Evolutionary conservation across 495 filamentous ascomycete species (phyloP).

Genomic region (Tuber magnatum): DNA sequence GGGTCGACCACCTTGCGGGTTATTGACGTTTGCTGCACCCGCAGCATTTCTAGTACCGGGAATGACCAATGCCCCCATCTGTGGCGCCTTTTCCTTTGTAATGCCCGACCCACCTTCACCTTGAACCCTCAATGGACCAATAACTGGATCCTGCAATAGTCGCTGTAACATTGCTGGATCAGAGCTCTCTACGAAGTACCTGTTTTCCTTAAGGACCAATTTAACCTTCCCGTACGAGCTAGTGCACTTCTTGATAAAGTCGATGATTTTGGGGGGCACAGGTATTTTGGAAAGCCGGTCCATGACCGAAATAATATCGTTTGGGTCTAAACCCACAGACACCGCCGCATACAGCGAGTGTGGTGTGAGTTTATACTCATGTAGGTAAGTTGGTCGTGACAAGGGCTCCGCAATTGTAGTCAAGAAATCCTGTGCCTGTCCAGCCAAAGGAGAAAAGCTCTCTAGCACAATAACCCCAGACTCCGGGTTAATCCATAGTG

Average conservation of each 20-base stretch:
- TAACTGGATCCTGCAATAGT: conserved; percentile 66
- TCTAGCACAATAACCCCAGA: conserved; percentile 88
- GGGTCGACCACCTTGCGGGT: conserved; percentile 44
- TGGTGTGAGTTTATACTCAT: conserved; percentile 85
- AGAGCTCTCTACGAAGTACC: conserved; percentile 85
- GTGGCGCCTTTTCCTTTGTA: conserved; percentile 71
- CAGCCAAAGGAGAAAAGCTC: conserved; percentile 78
- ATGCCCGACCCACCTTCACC: conserved; percentile 55
- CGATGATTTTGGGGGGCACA: conserved; percentile 66
- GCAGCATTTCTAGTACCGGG: conserved; percentile 91
- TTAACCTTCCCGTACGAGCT: conserved; percentile 92
- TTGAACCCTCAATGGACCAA: conserved; percentile 57
- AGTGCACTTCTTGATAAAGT: conserved; percentile 76
- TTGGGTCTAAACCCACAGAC: conserved; percentile 75
- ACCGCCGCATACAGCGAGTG: conserved; percentile 94
- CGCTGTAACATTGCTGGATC: conserved; percentile 78
- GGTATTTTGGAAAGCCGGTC: conserved; percentile 81
- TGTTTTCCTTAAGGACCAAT: conserved; percentile 86
- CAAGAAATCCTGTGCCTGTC: conserved; percentile 85
- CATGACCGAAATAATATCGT: conserved; percentile 83
- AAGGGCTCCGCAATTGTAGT: conserved; percentile 91
- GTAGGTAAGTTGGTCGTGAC: conserved; percentile 76
- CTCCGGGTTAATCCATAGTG: conserved; percentile 82
- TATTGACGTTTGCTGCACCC: conserved; percentile 60
- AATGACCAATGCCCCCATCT: conserved; percentile 84